Percentiles rank a stretch among this genome's conserved stretches.
phyloP scores from a whole-genome alignment of 2,329 filamentous ascomycete species.

The Xylaria multiplex region DNA sequence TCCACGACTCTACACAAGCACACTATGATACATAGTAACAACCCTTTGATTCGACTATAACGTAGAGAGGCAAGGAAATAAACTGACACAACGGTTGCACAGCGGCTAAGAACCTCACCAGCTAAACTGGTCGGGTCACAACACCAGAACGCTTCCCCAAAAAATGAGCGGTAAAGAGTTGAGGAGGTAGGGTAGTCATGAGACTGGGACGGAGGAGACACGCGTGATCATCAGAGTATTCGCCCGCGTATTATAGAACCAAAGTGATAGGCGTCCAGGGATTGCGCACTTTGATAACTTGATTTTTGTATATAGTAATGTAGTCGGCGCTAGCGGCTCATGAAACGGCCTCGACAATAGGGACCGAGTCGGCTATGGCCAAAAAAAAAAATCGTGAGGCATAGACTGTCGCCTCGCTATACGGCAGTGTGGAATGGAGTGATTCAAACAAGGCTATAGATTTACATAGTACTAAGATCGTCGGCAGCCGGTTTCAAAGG shows the following conservation, averaged over 20 bases:
- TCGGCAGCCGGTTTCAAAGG: constrained; percentile 4
- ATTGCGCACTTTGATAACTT: constrained; percentile 1
- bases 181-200: constrained; percentile 17
- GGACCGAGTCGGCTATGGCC: neutral
- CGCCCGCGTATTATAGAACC: neutral
- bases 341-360: constrained; percentile 6
- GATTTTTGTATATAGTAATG: constrained; percentile 11
- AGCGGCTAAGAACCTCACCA: neutral
- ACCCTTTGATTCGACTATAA: neutral
- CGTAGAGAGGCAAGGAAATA: constrained; percentile 9
- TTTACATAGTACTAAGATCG: neutral
- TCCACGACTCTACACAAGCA: neutral
- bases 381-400: constrained; percentile 3
- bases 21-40: too few species aligned
- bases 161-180: constrained; percentile 28
- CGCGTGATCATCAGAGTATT: constrained; percentile 23
- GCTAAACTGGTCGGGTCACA: neutral
- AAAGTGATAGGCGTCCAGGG: constrained; percentile 4
- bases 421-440: constrained; percentile 20
- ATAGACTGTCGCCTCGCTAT: constrained; percentile 6
- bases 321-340: constrained; percentile 24
- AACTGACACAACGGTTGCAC: constrained; percentile 15
- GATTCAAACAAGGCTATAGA: constrained; percentile 19
- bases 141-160: too few species aligned
- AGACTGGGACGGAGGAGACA: constrained; percentile 14